Evolutionary conservation across 768 basidiomycete species (phyloP).

Genomic region (Candolleomyces eurysporus): DNA sequence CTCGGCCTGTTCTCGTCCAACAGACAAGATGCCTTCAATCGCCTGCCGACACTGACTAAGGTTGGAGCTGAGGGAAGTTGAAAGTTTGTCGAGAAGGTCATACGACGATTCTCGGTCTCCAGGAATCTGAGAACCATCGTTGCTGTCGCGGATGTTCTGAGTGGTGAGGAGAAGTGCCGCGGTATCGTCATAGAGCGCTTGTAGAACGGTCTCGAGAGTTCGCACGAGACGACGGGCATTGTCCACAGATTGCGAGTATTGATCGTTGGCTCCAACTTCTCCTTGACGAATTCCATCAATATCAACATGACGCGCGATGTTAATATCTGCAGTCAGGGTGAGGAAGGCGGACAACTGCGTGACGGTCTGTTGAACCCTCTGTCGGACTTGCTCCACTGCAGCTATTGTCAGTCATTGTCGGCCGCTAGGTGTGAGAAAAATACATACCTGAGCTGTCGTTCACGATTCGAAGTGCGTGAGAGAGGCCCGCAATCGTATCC

Average conservation of each 20-base stretch:
- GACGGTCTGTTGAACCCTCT: slow-evolving; percentile 48
- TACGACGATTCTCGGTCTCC: slow-evolving; percentile 33
- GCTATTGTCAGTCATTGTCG: background rate
- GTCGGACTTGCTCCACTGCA: slow-evolving; percentile 41
- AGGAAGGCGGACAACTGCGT: slow-evolving; percentile 59
- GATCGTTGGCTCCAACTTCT: slow-evolving; percentile 41
- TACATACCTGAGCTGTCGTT: slow-evolving; percentile 38
- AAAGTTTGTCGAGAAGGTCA: slow-evolving; percentile 50
- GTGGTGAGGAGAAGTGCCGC: slow-evolving; percentile 56
- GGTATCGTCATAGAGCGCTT: slow-evolving; percentile 74
- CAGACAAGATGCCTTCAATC: slow-evolving; percentile 56
- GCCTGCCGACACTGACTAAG: slow-evolving; percentile 54
- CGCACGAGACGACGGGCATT: slow-evolving; percentile 67
- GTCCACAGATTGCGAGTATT: slow-evolving; percentile 65
- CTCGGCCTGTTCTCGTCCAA: slow-evolving; percentile 72
- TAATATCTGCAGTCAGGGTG: slow-evolving; percentile 60
- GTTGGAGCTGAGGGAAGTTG: slow-evolving; percentile 54
- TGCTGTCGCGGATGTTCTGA: slow-evolving; percentile 46
- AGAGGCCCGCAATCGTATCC: slow-evolving; percentile 42
- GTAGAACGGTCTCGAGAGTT: slow-evolving; percentile 65
- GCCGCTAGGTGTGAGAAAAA: background rate
- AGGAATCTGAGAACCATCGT: slow-evolving; percentile 27
- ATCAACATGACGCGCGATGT: slow-evolving; percentile 80
- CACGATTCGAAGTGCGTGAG: slow-evolving; percentile 28
- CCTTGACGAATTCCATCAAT: slow-evolving; percentile 69